Evolutionary conservation across 352 stramenopile genomes (phyloP).

Genomic region (Pythium aphanidermatum): DNA sequence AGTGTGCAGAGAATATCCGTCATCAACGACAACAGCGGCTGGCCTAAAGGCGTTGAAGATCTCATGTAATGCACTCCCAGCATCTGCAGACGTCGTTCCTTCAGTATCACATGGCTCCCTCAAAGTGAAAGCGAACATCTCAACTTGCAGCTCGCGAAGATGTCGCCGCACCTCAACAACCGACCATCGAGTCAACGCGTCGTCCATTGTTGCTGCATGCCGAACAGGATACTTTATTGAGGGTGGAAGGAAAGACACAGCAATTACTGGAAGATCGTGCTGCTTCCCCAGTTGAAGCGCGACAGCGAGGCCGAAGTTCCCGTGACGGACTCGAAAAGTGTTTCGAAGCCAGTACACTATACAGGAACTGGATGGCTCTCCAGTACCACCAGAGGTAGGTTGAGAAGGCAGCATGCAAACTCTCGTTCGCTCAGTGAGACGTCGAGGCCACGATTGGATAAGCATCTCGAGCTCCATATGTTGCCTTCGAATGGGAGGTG

Average conservation of each 20-base stretch:
- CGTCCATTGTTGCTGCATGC: constrained; percentile 43
- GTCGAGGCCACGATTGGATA: no score
- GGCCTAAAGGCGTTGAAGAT: constrained; percentile 11
- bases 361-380: constrained; percentile 10
- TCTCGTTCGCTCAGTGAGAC: constrained; percentile 33
- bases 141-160: constrained; percentile 29
- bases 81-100: constrained; percentile 11
- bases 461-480: no score
- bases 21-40: constrained; percentile 13
- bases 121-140: constrained; percentile 41
- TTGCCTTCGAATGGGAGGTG: no score
- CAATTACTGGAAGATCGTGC: constrained; percentile 35
- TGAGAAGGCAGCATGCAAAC: constrained; percentile 27
- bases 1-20: constrained; percentile 13
- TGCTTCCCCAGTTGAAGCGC: constrained; percentile 40
- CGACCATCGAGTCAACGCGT: constrained; percentile 52
- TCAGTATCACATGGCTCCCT: constrained; percentile 20
- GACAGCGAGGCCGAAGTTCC: constrained; percentile 55
- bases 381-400: not conserved
- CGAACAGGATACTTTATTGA: constrained; percentile 48
- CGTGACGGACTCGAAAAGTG: constrained; percentile 44
- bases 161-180: constrained; percentile 42
- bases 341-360: constrained; percentile 74
- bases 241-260: constrained; percentile 35
- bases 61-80: constrained; percentile 5